Evolutionary conservation across 1,139 yeast genomes (phyloP).

Genomic region (Yamadazyma sp.): DNA sequence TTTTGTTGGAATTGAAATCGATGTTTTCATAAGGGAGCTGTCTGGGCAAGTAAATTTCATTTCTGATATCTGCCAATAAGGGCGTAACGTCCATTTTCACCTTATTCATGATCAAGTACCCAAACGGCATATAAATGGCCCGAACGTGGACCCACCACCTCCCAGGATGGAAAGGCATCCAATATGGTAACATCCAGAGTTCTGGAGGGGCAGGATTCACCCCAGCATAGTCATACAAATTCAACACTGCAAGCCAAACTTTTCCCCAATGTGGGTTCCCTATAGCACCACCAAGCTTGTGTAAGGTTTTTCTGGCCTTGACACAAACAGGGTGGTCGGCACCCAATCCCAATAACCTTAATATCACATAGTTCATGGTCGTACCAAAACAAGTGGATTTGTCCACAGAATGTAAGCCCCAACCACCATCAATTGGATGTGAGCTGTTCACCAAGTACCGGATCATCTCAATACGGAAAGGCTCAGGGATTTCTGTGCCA

Average conservation of each 20-base stretch:
- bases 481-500: constrained; percentile 65
- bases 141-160: constrained; percentile 99
- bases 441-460: constrained; percentile 85
- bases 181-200: constrained; percentile 83
- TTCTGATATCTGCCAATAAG: constrained; percentile 60
- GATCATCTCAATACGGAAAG: constrained; percentile 65
- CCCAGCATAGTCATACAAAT: constrained; percentile 91
- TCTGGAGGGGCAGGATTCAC: constrained; percentile 99
- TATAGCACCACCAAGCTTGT: constrained; percentile 81
- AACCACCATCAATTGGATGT: constrained; percentile 99
- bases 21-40: constrained; percentile 62
- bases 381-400: constrained; percentile 97
- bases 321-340: constrained; percentile 74
- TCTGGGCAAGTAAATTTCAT: constrained; percentile 64
- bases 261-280: constrained; percentile 98
- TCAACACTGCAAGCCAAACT: constrained; percentile 79
- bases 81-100: constrained; percentile 63
- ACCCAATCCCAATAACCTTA: constrained; percentile 75
- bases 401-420: constrained; percentile 94
- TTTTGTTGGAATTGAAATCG: constrained; percentile 69
- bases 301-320: constrained; percentile 75
- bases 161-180: constrained; percentile 85
- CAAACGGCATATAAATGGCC: constrained; percentile 85
- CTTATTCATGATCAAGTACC: constrained; percentile 67
- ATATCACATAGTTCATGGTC: constrained; percentile 73